phyloP scores from a whole-genome alignment of 1,284 basidiomycete genomes.

The Athelia psychrophila region DNA sequence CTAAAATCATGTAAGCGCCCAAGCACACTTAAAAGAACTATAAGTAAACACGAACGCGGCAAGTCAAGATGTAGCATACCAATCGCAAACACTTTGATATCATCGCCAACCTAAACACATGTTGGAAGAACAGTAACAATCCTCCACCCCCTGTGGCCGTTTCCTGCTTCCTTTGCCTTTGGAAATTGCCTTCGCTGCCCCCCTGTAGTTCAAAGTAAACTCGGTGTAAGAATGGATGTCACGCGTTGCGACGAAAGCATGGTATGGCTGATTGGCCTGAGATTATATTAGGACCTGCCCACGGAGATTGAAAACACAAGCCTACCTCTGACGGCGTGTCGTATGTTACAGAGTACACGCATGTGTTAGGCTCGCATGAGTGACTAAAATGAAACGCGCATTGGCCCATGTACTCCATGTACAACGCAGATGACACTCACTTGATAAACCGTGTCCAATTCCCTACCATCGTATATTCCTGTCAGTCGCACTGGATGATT shows the following conservation, averaged over 20 bases:
- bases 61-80: no score
- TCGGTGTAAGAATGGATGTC: neutral
- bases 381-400: neutral
- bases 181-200: neutral
- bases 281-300: neutral
- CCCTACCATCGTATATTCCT: neutral
- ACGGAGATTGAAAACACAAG: neutral
- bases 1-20: no score
- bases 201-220: neutral
- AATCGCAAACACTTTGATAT: neutral
- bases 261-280: neutral
- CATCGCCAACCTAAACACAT: neutral
- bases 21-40: no score
- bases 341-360: neutral
- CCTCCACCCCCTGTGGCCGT: neutral
- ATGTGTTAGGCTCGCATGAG: neutral
- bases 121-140: neutral
- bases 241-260: neutral
- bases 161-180: neutral
- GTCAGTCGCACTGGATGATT: no score
- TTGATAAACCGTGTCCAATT: slow-evolving; percentile 1
- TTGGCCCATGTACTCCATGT: neutral
- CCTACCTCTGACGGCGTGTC: neutral
- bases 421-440: neutral
- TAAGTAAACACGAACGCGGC: no score